These are phyloP conservation scores for Nakazawaea holstii DNA, from an alignment of 805 yeast species.

Conservation along the genomic window DNA sequence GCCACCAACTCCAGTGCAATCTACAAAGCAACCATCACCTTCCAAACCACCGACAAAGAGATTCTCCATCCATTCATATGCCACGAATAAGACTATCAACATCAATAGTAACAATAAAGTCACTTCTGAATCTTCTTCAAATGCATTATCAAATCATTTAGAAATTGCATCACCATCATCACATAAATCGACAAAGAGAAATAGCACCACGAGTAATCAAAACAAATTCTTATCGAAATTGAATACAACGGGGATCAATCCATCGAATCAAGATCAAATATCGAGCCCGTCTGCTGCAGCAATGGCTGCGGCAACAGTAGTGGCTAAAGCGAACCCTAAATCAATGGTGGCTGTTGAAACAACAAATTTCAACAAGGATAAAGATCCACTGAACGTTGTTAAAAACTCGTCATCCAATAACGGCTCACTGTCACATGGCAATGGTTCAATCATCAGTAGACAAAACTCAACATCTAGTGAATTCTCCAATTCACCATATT, in stretches of 20 bases:
- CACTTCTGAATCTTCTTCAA: not conserved
- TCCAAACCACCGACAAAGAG: constrained; percentile 1
- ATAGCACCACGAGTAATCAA: not conserved
- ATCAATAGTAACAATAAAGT: constrained; percentile 6
- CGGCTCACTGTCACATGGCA: not conserved
- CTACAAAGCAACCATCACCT: too few species aligned
- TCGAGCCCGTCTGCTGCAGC: constrained; percentile 24
- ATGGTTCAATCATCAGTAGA: not conserved
- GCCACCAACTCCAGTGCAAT: constrained; percentile 7
- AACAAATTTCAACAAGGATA: not conserved
- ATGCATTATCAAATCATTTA: not conserved
- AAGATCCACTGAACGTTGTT: not conserved
- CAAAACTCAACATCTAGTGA: not conserved
- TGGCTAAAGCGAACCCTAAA: constrained; percentile 25
- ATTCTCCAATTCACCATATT: constrained; percentile 2
- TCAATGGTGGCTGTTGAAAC: constrained; percentile 15
- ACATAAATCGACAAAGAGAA: not conserved
- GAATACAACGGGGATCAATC: not conserved
- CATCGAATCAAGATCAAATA: not conserved
- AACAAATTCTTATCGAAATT: not conserved
- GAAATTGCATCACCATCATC: not conserved
- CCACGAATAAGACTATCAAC: constrained; percentile 8
- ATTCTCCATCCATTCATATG: constrained; percentile 8
- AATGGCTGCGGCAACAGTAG: constrained; percentile 29
- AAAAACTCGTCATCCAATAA: not conserved